Conservation (phyloP, 1,284 basidiomycete genomes). For the Naganishia albida region DNA sequence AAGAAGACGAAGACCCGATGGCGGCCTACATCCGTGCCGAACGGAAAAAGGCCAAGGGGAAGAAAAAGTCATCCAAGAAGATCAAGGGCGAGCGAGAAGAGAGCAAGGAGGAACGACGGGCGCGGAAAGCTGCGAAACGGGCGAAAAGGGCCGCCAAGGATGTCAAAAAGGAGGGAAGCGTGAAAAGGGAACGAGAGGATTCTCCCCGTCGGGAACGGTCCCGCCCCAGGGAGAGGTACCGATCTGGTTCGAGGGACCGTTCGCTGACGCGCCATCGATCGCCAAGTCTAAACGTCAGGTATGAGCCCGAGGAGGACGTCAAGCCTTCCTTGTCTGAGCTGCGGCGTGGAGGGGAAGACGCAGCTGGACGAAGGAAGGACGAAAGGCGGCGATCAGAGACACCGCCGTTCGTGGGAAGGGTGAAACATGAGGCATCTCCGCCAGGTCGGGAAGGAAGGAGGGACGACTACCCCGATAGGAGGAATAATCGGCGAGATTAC, state of each 20-base stretch:
- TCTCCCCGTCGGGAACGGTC: not conserved
- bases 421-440: not conserved
- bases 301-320: constrained; percentile 9
- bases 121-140: constrained; percentile 41
- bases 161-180: not conserved
- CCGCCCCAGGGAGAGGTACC: not conserved
- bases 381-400: not conserved
- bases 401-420: not conserved
- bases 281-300: not conserved
- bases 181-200: constrained; percentile 5
- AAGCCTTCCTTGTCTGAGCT: constrained; percentile 5
- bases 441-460: not conserved
- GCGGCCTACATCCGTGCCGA: constrained; percentile 69
- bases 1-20: constrained; percentile 98
- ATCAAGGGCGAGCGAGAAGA: constrained; percentile 31
- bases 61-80: constrained; percentile 54
- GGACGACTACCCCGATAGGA: not conserved
- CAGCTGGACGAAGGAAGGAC: not conserved
- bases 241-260: not conserved
- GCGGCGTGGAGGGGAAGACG: not conserved
- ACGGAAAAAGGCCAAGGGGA: constrained; percentile 63
- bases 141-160: constrained; percentile 35
- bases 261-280: not conserved
- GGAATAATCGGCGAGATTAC: not conserved
- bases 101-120: constrained; percentile 35